phyloP scores from a whole-genome alignment of 805 yeast species.

The Lipomyces mesembrius region DNA sequence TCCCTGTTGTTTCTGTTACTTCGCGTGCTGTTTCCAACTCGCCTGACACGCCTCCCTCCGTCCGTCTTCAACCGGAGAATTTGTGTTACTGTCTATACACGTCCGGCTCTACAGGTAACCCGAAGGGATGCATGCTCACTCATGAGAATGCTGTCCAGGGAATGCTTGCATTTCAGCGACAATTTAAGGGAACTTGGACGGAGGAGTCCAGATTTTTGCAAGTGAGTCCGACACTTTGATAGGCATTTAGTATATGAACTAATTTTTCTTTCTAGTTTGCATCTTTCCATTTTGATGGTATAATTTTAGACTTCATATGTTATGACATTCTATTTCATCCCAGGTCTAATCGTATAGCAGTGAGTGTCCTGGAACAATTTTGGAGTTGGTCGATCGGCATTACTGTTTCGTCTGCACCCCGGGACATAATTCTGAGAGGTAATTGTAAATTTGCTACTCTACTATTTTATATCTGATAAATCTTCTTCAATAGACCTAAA shows the following conservation, averaged over 20 bases:
- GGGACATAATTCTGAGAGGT: slow-evolving; percentile 35
- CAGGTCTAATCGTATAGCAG: slow-evolving; percentile 11
- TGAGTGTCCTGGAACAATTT: slow-evolving; percentile 41
- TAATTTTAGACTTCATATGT: too few species aligned
- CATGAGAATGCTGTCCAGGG: slow-evolving; percentile 41
- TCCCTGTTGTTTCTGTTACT: slow-evolving; percentile 20
- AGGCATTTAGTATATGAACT: slow-evolving; percentile 1
- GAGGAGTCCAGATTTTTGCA: slow-evolving; percentile 30
- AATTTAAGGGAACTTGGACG: slow-evolving; percentile 32
- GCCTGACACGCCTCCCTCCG: slow-evolving; percentile 1
- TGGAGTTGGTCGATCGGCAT: slow-evolving; percentile 43
- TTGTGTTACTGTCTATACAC: slow-evolving; percentile 40
- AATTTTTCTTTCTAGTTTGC: slow-evolving; percentile 33
- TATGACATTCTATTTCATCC: background rate
- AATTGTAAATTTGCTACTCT: background rate
- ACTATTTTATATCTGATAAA: background rate
- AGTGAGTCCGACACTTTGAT: slow-evolving; percentile 14
- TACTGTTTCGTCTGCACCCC: slow-evolving; percentile 36
- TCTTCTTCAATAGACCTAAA: slow-evolving; percentile 25
- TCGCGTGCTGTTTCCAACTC: background rate
- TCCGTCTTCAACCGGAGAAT: slow-evolving; percentile 17
- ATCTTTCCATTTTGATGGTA: slow-evolving; percentile 41
- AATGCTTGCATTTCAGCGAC: slow-evolving; percentile 39
- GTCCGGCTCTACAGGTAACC: slow-evolving; percentile 43
- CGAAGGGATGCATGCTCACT: slow-evolving; percentile 41